Conservation (phyloP, 495 filamentous ascomycete genomes). For the Sporormia fimetaria region DNA sequence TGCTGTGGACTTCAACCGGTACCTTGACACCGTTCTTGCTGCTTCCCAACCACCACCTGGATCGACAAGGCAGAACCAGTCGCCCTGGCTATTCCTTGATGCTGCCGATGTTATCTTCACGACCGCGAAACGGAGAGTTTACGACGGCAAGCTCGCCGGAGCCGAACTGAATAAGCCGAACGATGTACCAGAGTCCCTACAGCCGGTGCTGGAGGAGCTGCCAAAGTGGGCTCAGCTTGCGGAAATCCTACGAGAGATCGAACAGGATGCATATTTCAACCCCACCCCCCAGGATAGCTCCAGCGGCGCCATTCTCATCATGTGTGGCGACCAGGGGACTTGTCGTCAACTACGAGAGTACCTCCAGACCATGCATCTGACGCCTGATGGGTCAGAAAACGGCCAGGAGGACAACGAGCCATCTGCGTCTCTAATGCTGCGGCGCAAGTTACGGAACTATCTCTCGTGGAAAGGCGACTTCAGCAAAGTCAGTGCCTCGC, state of each 20-base stretch:
- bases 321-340: slow-evolving; percentile 84
- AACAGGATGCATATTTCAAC: slow-evolving; percentile 79
- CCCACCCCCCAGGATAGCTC: slow-evolving; percentile 66
- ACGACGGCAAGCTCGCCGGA: slow-evolving; percentile 51
- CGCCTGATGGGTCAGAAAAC: slow-evolving; percentile 38
- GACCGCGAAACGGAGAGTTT: slow-evolving; percentile 82
- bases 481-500: slow-evolving; percentile 62
- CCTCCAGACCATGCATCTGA: slow-evolving; percentile 80
- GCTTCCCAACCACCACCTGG: slow-evolving; percentile 82
- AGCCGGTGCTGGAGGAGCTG: slow-evolving; percentile 83
- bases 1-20: slow-evolving; percentile 81
- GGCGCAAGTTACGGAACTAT: slow-evolving; percentile 74
- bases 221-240: slow-evolving; percentile 87
- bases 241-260: slow-evolving; percentile 85
- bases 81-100: slow-evolving; percentile 93
- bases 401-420: slow-evolving; percentile 41
- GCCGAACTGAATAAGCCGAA: slow-evolving; percentile 33
- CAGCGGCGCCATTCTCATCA: slow-evolving; percentile 81
- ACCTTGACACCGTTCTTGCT: slow-evolving; percentile 86
- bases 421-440: slow-evolving; percentile 79
- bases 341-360: slow-evolving; percentile 87
- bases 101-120: slow-evolving; percentile 90
- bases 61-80: slow-evolving; percentile 75
- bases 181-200: slow-evolving; percentile 53
- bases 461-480: slow-evolving; percentile 87